phyloP scores from a whole-genome alignment of 495 filamentous ascomycete genomes.

The Pyrenula aspistea region DNA sequence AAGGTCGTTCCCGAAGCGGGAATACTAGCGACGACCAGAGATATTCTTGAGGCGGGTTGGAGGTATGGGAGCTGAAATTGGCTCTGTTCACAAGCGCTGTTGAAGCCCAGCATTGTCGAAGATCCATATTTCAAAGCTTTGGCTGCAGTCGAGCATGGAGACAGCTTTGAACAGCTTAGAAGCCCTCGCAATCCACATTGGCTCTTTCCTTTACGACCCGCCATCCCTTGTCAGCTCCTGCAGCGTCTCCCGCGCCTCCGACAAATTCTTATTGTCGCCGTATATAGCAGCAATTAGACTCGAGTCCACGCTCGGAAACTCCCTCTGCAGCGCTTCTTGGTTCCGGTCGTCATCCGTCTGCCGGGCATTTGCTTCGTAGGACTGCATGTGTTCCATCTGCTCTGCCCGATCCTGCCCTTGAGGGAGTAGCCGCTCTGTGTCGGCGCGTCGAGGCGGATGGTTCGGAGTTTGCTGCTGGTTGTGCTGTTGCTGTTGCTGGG shows the following conservation, averaged over 20 bases:
- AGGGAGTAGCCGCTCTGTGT: not conserved
- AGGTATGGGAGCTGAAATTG: no score
- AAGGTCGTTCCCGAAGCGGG: no score
- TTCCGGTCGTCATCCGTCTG: not conserved
- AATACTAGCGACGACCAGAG: no score
- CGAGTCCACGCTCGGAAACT: not conserved
- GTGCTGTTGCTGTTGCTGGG: not conserved
- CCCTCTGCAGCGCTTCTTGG: not conserved
- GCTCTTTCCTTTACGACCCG: no score
- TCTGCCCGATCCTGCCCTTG: not conserved
- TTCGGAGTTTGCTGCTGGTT: not conserved
- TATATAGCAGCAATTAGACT: not conserved
- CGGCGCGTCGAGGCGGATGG: not conserved
- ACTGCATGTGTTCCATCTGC: not conserved
- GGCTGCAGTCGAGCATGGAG: no score
- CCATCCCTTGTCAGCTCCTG: no score
- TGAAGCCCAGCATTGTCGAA: no score
- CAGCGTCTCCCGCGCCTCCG: not conserved
- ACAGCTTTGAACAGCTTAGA: no score
- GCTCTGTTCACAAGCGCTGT: no score
- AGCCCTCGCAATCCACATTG: no score
- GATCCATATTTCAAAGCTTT: no score
- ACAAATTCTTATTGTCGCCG: not conserved
- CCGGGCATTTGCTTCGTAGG: not conserved
- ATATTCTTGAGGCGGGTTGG: no score